Evolutionary conservation across 73 alveolate species (phyloP).

Genomic region (Paraurostyla sp.): DNA sequence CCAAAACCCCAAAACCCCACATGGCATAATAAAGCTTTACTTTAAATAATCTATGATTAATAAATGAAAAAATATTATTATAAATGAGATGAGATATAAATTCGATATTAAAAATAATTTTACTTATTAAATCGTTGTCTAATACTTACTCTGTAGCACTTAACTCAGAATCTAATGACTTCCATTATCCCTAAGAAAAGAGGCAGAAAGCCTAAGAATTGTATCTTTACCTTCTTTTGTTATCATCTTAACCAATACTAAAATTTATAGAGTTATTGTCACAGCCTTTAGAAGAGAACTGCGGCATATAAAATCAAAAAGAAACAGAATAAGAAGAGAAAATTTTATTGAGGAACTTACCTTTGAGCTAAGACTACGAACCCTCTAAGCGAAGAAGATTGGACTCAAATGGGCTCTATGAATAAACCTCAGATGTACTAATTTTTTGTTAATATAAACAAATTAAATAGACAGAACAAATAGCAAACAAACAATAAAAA

Average conservation of each 20-base stretch:
- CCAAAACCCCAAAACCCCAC: too few species aligned
- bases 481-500: too few species aligned
- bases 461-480: too few species aligned
- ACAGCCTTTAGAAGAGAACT: not conserved
- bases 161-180: not conserved
- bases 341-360: not conserved
- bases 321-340: not conserved
- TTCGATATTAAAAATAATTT: not conserved
- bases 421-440: too few species aligned
- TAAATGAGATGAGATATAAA: constrained; percentile 11
- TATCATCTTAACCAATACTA: not conserved
- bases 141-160: not conserved
- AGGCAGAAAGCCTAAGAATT: constrained; percentile 33
- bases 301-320: not conserved
- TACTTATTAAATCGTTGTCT: not conserved
- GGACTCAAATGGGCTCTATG: too few species aligned
- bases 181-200: constrained; percentile 14
- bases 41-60: too few species aligned
- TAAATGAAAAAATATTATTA: too few species aligned
- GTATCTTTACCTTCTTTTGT: not conserved
- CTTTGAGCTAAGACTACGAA: too few species aligned
- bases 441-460: too few species aligned
- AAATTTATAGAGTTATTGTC: not conserved
- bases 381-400: too few species aligned
- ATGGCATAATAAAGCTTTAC: too few species aligned